Evolutionary conservation across 2,329 filamentous ascomycete species (phyloP).

Genomic region (Ascocoryne sarcoides): DNA sequence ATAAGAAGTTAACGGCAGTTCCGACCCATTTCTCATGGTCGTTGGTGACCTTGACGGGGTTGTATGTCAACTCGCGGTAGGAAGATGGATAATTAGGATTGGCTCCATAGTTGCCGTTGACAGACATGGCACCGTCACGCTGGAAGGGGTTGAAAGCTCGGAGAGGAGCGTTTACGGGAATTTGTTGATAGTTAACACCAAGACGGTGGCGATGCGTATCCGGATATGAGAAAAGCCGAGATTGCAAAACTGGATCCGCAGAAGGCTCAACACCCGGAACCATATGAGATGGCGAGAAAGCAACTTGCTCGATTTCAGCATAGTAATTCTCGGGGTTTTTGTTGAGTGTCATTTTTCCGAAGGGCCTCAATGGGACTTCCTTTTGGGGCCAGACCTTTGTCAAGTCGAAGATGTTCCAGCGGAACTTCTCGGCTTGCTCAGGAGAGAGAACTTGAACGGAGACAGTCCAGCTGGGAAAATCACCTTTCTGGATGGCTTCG

Average conservation of each 20-base stretch:
- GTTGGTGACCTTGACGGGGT: slow-evolving; percentile 32
- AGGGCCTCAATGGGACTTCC: slow-evolving; percentile 50
- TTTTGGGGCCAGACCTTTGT: slow-evolving; percentile 62
- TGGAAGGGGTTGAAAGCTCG: slow-evolving; percentile 60
- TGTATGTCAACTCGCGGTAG: slow-evolving; percentile 38
- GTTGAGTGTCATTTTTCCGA: slow-evolving; percentile 57
- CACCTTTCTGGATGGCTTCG: slow-evolving; percentile 50
- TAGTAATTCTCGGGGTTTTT: slow-evolving; percentile 54
- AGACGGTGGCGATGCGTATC: slow-evolving; percentile 53
- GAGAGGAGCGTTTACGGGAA: slow-evolving; percentile 40
- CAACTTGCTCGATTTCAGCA: slow-evolving; percentile 60
- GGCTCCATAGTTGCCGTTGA: slow-evolving; percentile 54
- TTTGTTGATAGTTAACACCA: slow-evolving; percentile 50
- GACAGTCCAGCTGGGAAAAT: slow-evolving; percentile 54
- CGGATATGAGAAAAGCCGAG: slow-evolving; percentile 61
- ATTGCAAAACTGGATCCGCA: slow-evolving; percentile 61
- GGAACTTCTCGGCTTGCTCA: slow-evolving; percentile 50
- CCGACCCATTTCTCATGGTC: slow-evolving; percentile 42
- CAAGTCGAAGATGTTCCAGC: slow-evolving; percentile 58
- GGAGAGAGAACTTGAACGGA: slow-evolving; percentile 56
- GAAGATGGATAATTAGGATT: slow-evolving; percentile 54
- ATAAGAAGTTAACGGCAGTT: slow-evolving; percentile 36
- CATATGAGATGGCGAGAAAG: slow-evolving; percentile 60
- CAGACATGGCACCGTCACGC: slow-evolving; percentile 62
- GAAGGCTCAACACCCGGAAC: slow-evolving; percentile 60